A percentile compares a stretch with the other conserved stretches of the same genome.
These are phyloP conservation scores for Claviceps pusilla DNA, from an alignment of 2,329 filamentous ascomycete genomes.

Conservation along the genomic window DNA sequence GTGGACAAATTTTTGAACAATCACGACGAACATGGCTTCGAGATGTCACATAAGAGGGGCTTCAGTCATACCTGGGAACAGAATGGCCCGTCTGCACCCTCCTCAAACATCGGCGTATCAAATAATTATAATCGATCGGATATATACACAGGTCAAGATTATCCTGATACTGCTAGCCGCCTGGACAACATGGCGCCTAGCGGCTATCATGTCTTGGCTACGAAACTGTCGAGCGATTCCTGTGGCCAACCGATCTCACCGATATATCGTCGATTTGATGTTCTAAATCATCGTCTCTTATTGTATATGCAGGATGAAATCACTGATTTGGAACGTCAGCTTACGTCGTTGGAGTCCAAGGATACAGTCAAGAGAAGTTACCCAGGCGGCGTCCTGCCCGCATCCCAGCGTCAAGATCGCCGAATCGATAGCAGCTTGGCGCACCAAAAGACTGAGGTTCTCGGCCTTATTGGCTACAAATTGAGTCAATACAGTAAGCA, in stretches of 20 bases:
- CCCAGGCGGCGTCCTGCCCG: slow-evolving; percentile 33
- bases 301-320: slow-evolving; percentile 79
- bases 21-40: background rate
- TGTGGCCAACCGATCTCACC: slow-evolving; percentile 29
- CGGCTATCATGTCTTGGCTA: slow-evolving; percentile 50
- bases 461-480: slow-evolving; percentile 50
- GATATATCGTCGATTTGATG: slow-evolving; percentile 71
- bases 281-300: slow-evolving; percentile 66
- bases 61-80: slow-evolving; percentile 1
- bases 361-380: slow-evolving; percentile 34
- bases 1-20: background rate
- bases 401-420: slow-evolving; percentile 43
- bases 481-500: slow-evolving; percentile 51
- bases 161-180: background rate
- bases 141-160: background rate
- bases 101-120: slow-evolving; percentile 1
- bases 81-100: background rate
- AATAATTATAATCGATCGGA: slow-evolving; percentile 2
- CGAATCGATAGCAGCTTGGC: slow-evolving; percentile 41
- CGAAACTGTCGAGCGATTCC: slow-evolving; percentile 26
- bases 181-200: slow-evolving; percentile 20
- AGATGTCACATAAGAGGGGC: background rate
- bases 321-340: slow-evolving; percentile 61
- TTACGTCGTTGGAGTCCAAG: slow-evolving; percentile 50
- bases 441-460: slow-evolving; percentile 42